These are phyloP conservation scores for Backusella luteola DNA, from an alignment of 192 early-diverging fungal species.

Conservation along the genomic window DNA sequence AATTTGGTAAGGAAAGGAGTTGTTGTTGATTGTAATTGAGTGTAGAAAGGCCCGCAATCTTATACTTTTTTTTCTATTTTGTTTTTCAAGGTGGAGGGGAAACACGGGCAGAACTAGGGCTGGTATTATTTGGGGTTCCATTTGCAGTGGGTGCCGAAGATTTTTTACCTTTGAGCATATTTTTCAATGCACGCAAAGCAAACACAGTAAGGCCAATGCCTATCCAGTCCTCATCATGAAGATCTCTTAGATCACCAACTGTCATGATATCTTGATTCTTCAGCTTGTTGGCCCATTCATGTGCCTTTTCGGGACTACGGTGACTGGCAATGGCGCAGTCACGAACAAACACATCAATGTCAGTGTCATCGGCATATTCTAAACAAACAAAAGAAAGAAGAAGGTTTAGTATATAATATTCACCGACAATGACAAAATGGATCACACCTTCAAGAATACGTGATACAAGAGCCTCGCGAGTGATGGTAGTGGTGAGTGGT, in stretches of 20 bases:
- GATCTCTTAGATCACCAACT: conserved; percentile 70
- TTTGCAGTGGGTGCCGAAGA: neutral
- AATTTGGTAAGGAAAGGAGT: neutral
- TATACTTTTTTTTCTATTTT: neutral
- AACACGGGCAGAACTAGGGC: neutral
- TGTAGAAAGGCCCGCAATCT: conserved; percentile 14
- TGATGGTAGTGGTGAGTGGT: neutral
- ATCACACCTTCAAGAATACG: conserved; percentile 35
- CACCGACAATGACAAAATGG: neutral
- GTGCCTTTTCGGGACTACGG: conserved; percentile 67
- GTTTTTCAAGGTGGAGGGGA: neutral
- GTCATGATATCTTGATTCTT: conserved; percentile 80
- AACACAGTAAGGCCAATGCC: conserved; percentile 60
- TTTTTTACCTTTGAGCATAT: conserved; percentile 53
- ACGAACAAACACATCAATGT: conserved; percentile 70
- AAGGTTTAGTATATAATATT: neutral
- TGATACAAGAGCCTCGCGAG: conserved; percentile 28
- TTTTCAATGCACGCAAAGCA: conserved; percentile 52
- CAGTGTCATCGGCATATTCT: conserved; percentile 53
- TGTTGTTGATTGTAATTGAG: neutral
- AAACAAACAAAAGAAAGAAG: neutral
- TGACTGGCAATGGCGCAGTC: conserved; percentile 66
- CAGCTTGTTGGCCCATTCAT: conserved; percentile 70
- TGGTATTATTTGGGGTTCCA: neutral
- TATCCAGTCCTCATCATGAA: conserved; percentile 75